A percentile compares a stretch with the other conserved stretches of the same genome.
Evolutionary conservation across 106 monocot species (phyloP).

Genomic region (Amphibolis antarctica): DNA sequence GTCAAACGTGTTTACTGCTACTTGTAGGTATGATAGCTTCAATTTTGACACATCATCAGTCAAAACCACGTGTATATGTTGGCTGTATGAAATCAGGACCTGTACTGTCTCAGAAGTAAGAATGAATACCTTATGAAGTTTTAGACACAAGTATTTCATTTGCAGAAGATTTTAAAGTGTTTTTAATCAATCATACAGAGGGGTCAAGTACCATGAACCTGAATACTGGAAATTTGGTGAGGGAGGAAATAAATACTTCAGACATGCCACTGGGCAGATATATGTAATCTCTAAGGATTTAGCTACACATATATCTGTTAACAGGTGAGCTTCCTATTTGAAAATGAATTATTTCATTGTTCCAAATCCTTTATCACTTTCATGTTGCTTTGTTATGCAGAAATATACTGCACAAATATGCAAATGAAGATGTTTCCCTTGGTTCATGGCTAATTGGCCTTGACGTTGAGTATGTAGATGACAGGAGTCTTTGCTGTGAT

Average conservation of each 20-base stretch:
- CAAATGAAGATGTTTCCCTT: conserved; percentile 68
- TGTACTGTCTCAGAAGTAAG: conserved; percentile 68
- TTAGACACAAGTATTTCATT: not conserved
- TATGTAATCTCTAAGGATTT: conserved; percentile 62
- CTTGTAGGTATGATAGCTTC: conserved; percentile 42
- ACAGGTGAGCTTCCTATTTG: conserved; percentile 21
- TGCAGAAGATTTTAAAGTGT: not conserved
- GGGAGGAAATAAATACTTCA: conserved; percentile 59
- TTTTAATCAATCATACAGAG: conserved; percentile 18
- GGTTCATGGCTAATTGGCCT: conserved; percentile 67
- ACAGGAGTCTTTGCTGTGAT: conserved; percentile 51
- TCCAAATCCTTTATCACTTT: not conserved
- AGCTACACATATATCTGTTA: conserved; percentile 55
- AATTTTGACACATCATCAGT: conserved; percentile 47
- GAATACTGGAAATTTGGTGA: conserved; percentile 71
- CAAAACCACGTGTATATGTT: conserved; percentile 65
- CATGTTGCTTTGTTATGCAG: conserved; percentile 11
- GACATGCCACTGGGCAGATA: conserved; percentile 66
- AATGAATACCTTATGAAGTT: not conserved
- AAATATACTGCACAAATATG: conserved; percentile 46
- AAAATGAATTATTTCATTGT: not conserved
- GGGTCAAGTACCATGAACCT: conserved; percentile 56
- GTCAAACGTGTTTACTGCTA: not conserved
- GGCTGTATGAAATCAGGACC: conserved; percentile 97
- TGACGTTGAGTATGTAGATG: conserved; percentile 56